Base-by-base conservation (phyloP, 192 early-diverging fungal species). In the Linnemannia hyalina region DNA sequence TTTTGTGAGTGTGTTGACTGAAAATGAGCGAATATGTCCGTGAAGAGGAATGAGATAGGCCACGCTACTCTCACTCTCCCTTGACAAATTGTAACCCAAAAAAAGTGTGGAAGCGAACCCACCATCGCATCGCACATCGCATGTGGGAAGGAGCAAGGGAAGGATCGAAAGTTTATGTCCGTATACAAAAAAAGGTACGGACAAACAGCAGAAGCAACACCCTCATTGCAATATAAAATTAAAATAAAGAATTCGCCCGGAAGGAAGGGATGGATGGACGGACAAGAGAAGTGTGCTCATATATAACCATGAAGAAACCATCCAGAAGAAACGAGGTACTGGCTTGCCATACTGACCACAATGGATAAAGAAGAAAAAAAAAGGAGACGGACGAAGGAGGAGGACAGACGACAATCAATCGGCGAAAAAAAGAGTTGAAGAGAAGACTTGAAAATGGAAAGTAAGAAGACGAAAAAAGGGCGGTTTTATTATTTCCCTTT, bases 81-180 rank as follows among this genome's bases (percentile, higher is more conserved):
- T 65, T 29, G n/a, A 15, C 11, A 52, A 52, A 29, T 65, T 65
- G 60, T 32, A 65, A 32, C 60, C 60, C 29, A 65, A 65, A 65
- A 65, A 35, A 65, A 65, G 11, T 9, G 26, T 9, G n/a, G 23
- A 60, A 65, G 55, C 6, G 9, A n/a, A 60, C 55, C 29, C 60
- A 65, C 55, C n/a, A 65, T 65, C 60, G 29, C 60, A 32, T 65
- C 60, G 60, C 60, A 65, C 60, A 65, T 32, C 60, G 60, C 60
- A 65, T 63, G 60, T 63, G 26, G 60, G 26, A 63, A 60, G 55
- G 23, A 60, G n/a, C 23, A 23, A 60, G n/a, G 22, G 23, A 60
- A 29, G 60, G 54, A 57, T 57, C 55, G 55, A 57, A 65, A 65
- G 60, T 65, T 32, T 65, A 65, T 32, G 32, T 52, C 18, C 20